Percentiles rank a stretch among this genome's conserved stretches.
phyloP scores from a whole-genome alignment of 2,329 filamentous ascomycete genomes.

The Biscogniauxia sp. region DNA sequence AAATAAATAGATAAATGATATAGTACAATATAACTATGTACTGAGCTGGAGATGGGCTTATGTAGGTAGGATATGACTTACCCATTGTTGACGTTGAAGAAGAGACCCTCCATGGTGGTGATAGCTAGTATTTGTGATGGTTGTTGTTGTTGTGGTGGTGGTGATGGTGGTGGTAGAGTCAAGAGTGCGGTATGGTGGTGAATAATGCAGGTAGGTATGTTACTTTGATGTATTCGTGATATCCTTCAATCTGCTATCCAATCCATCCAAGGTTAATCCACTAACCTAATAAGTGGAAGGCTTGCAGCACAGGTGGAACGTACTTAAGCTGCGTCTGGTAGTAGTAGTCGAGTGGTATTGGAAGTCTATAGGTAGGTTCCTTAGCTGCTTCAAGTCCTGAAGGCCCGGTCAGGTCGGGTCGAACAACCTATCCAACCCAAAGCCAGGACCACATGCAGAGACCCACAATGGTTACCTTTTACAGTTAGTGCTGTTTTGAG shows the following conservation, averaged over 20 bases:
- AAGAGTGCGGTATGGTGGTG: too few relatives aligned
- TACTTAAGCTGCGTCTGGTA: too few relatives aligned
- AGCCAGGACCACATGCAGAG: background rate
- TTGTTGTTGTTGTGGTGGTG: background rate
- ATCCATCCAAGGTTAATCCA: slow-evolving; percentile 16
- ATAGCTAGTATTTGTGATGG: slow-evolving; percentile 18
- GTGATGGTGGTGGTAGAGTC: too few relatives aligned
- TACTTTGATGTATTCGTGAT: slow-evolving; percentile 18
- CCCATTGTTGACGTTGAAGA: slow-evolving; percentile 94
- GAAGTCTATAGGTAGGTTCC: slow-evolving; percentile 3
- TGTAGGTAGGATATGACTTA: slow-evolving; percentile 41
- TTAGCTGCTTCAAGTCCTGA: too few relatives aligned
- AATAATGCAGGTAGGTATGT: too few relatives aligned
- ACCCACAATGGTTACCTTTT: background rate
- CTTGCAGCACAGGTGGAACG: slow-evolving; percentile 12
- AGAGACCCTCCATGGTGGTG: slow-evolving; percentile 78
- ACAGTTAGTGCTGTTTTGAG: background rate
- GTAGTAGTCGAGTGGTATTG: too few relatives aligned
- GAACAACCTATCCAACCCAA: background rate
- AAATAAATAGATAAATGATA: too few relatives aligned
- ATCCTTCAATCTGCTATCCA: background rate
- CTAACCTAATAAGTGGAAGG: slow-evolving; percentile 12
- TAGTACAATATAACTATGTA: too few relatives aligned
- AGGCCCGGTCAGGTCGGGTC: background rate
- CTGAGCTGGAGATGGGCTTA: background rate